These are phyloP conservation scores for Sequoiadendron giganteum DNA, from an alignment of 75 land plant genomes.

Conservation along the genomic window DNA sequence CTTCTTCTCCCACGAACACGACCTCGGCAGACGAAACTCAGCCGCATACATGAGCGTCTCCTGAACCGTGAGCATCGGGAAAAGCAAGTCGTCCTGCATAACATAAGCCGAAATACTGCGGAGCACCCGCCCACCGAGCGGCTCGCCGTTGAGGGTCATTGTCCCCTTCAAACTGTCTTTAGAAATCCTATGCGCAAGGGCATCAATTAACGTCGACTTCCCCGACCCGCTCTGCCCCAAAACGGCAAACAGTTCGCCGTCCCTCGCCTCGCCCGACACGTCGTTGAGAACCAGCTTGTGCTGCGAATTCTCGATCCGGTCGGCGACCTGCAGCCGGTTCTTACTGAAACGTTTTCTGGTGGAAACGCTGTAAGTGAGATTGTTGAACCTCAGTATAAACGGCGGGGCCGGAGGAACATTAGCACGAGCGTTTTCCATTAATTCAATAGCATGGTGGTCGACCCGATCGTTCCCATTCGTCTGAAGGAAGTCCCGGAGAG, in stretches of 20 bases:
- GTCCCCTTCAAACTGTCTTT: conserved; percentile 59
- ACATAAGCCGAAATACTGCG: conserved; percentile 67
- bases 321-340: conserved; percentile 1
- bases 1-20: conserved; percentile 55
- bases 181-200: conserved; percentile 66
- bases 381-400: conserved; percentile 43
- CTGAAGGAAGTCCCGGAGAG: background rate
- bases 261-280: conserved; percentile 74
- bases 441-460: conserved; percentile 3
- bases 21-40: conserved; percentile 66
- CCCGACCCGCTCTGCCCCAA: conserved; percentile 89
- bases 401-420: conserved; percentile 9
- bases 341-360: conserved; percentile 4
- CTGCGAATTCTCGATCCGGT: background rate
- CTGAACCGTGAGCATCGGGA: conserved; percentile 84
- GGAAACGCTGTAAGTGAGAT: conserved; percentile 48
- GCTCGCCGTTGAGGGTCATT: conserved; percentile 62
- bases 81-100: conserved; percentile 78
- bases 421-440: background rate
- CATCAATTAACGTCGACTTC: conserved; percentile 86
- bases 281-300: conserved; percentile 44
- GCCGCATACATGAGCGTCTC: conserved; percentile 90
- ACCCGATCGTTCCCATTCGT: background rate
- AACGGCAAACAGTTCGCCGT: conserved; percentile 81
- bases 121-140: conserved; percentile 38